Base-by-base conservation (phyloP, 2,329 filamentous ascomycete species). In the Magnaporthiopsis rhizophila region DNA sequence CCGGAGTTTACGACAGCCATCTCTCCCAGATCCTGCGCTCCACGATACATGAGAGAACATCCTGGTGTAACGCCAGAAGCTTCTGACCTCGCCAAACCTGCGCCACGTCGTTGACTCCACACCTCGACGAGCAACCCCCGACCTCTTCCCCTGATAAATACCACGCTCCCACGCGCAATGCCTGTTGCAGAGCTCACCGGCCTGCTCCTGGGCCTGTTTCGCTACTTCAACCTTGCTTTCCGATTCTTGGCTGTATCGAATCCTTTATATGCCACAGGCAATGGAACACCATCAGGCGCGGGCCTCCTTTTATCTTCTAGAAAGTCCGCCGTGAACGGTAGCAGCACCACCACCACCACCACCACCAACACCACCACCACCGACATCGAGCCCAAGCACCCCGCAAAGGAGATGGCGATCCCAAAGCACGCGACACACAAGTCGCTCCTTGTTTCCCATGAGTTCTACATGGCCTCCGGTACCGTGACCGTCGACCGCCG, bases 391-490 rank as follows among this genome's bases (percentile, higher is more conserved):
- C 30, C 13, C 21, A 30, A 30, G 26, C 3, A 18, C 11, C 6
- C 24, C 15, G 57, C n/a, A 8, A 24, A 26, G 18, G 57, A 26
- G 4, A 58, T 58, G 57, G 28, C 57, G 15, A 58, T 24, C 57
- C 57, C 57, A 26, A 26, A 58, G 57, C 28, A 26, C 12, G 57
- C 28, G 57, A 28, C 57, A 12, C 57, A 58, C 61, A 62, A 62
- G 45, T 45, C 65, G 21, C 64, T 65, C 28, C 61, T 65, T 50
- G n/a, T 45, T n/a, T 65, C 66, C 18, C 53, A 65, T 7, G 58
- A 62, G 50, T 68, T 68, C 64, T 66, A 66, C 62, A 62, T 68
- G 24, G 67, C 64, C 62, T 57, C 59, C 34, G 65, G 67, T 60
- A 68, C 66, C 50, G 62, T 68, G 26, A 67, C 62, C 30, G 60